These are phyloP conservation scores for Globisporangium parvum DNA, from an alignment of 352 stramenopile species.

Conservation along the genomic window DNA sequence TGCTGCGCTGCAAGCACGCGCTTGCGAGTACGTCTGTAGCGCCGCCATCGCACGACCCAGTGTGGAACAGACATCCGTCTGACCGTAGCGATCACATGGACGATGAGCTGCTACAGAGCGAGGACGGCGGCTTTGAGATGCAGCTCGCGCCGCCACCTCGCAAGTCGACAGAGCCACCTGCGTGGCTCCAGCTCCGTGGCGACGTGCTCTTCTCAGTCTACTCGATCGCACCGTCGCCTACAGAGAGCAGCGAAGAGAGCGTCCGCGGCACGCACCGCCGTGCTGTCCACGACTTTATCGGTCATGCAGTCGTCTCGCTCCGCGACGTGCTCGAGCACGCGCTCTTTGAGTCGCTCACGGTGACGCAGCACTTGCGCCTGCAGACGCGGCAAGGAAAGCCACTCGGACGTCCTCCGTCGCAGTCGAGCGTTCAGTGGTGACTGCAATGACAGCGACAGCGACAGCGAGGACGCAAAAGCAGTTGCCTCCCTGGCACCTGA, in stretches of 20 bases:
- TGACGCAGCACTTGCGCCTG: constrained; percentile 26
- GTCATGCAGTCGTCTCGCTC: constrained; percentile 42
- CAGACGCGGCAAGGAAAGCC: constrained; percentile 29
- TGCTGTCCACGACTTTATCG: constrained; percentile 39
- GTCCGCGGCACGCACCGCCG: neutral
- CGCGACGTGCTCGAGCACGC: constrained; percentile 27
- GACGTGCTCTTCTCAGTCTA: constrained; percentile 66
- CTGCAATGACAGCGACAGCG: neutral
- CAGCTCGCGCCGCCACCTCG: constrained; percentile 26
- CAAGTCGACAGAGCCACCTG: constrained; percentile 14
- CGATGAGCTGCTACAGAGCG: too few species aligned
- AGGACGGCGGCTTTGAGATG: constrained; percentile 33
- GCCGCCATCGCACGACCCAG: constrained; percentile 21
- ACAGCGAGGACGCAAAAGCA: neutral
- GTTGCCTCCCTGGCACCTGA: constrained; percentile 3
- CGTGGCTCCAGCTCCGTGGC: constrained; percentile 47
- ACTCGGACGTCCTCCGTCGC: constrained; percentile 5
- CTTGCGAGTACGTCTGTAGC: constrained; percentile 31
- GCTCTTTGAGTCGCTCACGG: constrained; percentile 18
- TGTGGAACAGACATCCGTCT: constrained; percentile 27
- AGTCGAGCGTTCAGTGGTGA: neutral
- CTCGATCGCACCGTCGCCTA: constrained; percentile 6
- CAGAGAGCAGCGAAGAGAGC: neutral
- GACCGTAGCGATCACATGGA: neutral
- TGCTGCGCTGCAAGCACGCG: constrained; percentile 61